These are phyloP conservation scores for Coemansia sp. DNA, from an alignment of 192 early-diverging fungal species.

Conservation along the genomic window DNA sequence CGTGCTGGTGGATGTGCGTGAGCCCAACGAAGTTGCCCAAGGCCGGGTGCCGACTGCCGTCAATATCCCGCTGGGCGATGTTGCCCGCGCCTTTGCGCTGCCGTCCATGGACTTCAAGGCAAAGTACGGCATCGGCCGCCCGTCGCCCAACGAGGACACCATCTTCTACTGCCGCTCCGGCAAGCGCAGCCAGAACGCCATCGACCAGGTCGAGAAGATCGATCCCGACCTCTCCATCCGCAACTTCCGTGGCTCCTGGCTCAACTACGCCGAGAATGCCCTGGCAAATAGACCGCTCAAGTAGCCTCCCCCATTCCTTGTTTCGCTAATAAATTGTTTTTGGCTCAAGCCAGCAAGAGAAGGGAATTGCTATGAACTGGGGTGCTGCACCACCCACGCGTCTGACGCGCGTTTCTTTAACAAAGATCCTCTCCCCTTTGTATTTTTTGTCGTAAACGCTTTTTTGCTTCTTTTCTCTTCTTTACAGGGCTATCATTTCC, in stretches of 20 bases:
- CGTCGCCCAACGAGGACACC: conserved; percentile 53
- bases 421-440: too few species aligned
- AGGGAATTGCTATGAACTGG: too few species aligned
- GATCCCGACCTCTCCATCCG: conserved; percentile 45
- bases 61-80: conserved; percentile 66
- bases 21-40: conserved; percentile 59
- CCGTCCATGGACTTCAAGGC: conserved; percentile 42
- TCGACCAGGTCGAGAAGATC: conserved; percentile 57
- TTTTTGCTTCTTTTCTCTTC: background rate
- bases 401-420: conserved; percentile 5
- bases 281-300: conserved; percentile 36
- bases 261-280: conserved; percentile 46
- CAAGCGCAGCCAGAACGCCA: conserved; percentile 63
- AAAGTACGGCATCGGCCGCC: conserved; percentile 64
- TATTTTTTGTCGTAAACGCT: too few species aligned
- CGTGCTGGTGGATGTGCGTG: conserved; percentile 69
- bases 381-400: too few species aligned
- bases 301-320: conserved; percentile 3
- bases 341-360: background rate
- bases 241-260: conserved; percentile 56
- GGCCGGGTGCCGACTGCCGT: conserved; percentile 67
- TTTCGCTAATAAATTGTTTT: too few species aligned
- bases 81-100: conserved; percentile 52
- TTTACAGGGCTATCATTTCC: too few species aligned
- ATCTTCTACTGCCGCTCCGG: conserved; percentile 74